Base-by-base conservation (phyloP, 1,139 yeast genomes). In the Blastobotrys proliferans region DNA sequence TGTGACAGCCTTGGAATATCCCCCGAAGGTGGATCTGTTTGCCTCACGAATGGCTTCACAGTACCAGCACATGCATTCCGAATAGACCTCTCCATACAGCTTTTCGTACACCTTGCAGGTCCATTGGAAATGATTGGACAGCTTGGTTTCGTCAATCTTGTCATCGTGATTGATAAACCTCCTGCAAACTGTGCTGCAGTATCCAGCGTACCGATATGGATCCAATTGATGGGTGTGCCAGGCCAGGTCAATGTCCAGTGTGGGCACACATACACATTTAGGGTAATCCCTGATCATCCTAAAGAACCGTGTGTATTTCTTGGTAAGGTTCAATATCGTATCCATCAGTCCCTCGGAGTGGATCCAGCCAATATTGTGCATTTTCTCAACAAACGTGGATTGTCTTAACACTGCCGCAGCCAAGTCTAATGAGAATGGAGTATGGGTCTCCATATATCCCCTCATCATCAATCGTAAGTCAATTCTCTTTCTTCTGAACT, bases 141-240 rank as follows among this genome's bases (percentile, higher is more conserved):
- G 51, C 4, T 53, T 38, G 2, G 53, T 44, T 32, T 54, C 58
- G 14, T 57, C 63, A 18, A 63, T 52, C 44, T 61, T 62, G 43
- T 63, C 67, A 33, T 62, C 64, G 36, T 63, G 68, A 49, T 63
- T 63, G 21, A 63, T 48, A 19, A 62, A 56, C 20, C 29, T 42
- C 13, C 49, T 51, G n/a, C 49, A 42, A 4, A 22, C 37, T 4
- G 35, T 31, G 22, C 44, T 40, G 38, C 66, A 62, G 40, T 56
- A 59, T 1, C 50, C 39, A 34, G 57, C 54, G 48, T 69, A 68
- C 19, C 50, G 49, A 17, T 38, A 42, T 35, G 62, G 57, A 3
- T 57, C 51, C 21, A 69, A 53, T 44, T 65, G 70, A 46, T 68
- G 71, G 8, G 73, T 68, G 44, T 66, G 71, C 73, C 73, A 68